These are phyloP conservation scores for Ceratocystis destructans DNA, from an alignment of 2,329 filamentous ascomycete genomes.

Conservation along the genomic window DNA sequence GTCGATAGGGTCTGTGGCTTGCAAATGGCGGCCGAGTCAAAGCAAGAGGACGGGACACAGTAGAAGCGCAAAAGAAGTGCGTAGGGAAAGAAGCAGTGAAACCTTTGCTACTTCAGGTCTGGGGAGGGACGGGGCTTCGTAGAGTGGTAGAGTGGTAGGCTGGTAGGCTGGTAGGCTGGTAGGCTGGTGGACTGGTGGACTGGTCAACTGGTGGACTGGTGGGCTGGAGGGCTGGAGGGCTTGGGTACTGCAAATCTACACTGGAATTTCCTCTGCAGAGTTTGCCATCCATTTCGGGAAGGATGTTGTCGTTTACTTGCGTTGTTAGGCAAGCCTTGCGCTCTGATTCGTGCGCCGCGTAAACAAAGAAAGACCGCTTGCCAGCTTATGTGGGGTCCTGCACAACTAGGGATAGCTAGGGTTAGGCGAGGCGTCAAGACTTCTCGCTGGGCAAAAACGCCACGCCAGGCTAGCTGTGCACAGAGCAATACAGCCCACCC, in stretches of 20 bases:
- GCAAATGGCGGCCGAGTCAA: neutral
- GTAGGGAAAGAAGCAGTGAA: neutral
- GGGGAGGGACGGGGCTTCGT: neutral
- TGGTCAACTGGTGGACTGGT: too few species aligned
- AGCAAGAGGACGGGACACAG: neutral
- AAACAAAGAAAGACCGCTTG: neutral
- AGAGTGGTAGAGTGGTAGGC: too few species aligned
- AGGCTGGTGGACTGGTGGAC: too few species aligned
- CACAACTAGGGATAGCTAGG: neutral
- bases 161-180: too few species aligned
- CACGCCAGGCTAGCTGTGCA: too few species aligned
- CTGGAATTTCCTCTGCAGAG: neutral
- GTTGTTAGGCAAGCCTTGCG: neutral
- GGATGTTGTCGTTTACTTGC: neutral
- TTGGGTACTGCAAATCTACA: neutral
- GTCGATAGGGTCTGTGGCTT: neutral
- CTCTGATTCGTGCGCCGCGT: constrained; percentile 4
- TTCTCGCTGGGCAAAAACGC: neutral
- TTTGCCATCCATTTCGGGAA: neutral
- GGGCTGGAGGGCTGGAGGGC: too few species aligned
- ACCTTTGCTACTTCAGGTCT: neutral
- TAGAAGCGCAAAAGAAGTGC: neutral
- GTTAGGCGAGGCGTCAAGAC: neutral
- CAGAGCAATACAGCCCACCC: too few species aligned
- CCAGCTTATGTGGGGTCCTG: too few species aligned